Evolutionary conservation across 345 rosid genomes (phyloP).

Genomic region (Euphorbia pulcherrima): DNA sequence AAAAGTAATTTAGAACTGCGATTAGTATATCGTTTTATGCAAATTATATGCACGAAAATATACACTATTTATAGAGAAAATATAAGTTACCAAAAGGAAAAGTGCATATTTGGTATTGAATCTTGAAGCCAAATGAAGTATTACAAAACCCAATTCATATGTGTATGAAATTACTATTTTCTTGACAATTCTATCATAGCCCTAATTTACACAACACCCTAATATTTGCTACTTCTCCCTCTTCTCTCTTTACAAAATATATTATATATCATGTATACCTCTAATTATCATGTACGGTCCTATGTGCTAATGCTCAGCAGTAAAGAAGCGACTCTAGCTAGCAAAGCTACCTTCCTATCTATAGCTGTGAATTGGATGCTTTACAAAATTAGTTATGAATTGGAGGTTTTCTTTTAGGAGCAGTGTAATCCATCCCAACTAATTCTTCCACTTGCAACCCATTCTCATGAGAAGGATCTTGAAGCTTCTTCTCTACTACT

Average conservation of each 20-base stretch:
- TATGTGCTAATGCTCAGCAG: no score
- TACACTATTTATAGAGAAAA: not conserved
- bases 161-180: not conserved
- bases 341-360: not conserved
- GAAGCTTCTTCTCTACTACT: conserved; percentile 5
- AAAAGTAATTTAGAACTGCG: no score
- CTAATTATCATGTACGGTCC: no score
- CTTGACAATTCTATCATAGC: not conserved
- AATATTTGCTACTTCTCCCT: not conserved
- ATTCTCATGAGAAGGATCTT: conserved; percentile 4
- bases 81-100: not conserved
- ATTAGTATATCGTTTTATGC: no score
- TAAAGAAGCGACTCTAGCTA: no score
- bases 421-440: conserved; percentile 49
- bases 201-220: not conserved
- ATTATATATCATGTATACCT: no score
- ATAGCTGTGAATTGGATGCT: not conserved
- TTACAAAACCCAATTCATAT: not conserved
- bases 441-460: conserved; percentile 25
- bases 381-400: conserved; percentile 41
- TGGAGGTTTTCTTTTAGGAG: conserved; percentile 57
- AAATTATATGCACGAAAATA: no score
- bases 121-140: not conserved
- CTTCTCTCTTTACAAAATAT: not conserved
- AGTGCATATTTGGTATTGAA: not conserved